Percentiles rank a stretch among this genome's conserved stretches.
These are phyloP conservation scores for Detonula confervacea DNA, from an alignment of 352 stramenopile genomes.

Conservation along the genomic window DNA sequence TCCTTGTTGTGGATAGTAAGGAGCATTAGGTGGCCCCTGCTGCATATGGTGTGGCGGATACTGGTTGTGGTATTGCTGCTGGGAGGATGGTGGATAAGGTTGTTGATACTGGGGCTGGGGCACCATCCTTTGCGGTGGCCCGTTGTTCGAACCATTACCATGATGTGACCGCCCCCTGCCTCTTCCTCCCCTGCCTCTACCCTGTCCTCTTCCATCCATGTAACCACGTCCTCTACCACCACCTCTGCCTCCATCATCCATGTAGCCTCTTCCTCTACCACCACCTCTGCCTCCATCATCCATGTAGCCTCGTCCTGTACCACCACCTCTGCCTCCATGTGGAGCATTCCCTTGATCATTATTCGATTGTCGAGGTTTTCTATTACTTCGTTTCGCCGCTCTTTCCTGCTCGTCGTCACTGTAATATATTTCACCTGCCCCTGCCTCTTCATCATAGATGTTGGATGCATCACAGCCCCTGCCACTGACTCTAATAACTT, in stretches of 20 bases:
- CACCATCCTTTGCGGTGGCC: background rate
- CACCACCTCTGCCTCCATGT: background rate
- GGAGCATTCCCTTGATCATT: conserved; percentile 3
- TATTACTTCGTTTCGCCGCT: conserved; percentile 55
- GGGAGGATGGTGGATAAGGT: background rate
- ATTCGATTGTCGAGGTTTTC: too few species aligned
- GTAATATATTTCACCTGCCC: conserved; percentile 65
- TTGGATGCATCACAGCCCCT: conserved; percentile 84
- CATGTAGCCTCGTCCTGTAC: background rate
- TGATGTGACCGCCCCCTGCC: conserved; percentile 10
- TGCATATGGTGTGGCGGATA: conserved; percentile 22
- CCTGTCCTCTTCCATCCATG: conserved; percentile 24
- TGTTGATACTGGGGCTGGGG: conserved; percentile 16
- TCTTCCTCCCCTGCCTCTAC: conserved; percentile 2
- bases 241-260: background rate
- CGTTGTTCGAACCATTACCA: conserved; percentile 8
- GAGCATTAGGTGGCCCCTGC: background rate
- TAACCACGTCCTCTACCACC: background rate
- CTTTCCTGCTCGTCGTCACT: conserved; percentile 81
- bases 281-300: conserved; percentile 4
- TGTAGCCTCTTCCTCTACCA: background rate
- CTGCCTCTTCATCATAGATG: conserved; percentile 80
- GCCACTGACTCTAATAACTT: conserved; percentile 63
- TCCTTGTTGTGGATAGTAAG: background rate
- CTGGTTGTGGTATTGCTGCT: conserved; percentile 13